These are phyloP conservation scores for Xylariaceae sp. DNA, from an alignment of 2,329 filamentous ascomycete species.

Conservation along the genomic window DNA sequence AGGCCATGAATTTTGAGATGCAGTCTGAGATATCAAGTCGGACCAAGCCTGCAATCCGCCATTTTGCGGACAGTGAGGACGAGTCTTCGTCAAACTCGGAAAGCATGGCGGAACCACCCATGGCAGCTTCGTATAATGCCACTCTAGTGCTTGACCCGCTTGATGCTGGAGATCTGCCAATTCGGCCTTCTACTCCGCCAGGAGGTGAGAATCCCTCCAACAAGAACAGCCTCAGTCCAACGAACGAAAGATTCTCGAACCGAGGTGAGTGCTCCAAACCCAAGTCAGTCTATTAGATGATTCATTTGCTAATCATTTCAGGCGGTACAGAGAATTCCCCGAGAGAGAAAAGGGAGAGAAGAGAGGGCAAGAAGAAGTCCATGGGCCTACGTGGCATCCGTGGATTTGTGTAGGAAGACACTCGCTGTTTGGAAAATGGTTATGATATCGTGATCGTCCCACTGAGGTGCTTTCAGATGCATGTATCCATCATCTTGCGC, in stretches of 20 bases:
- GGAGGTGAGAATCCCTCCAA: constrained; percentile 31
- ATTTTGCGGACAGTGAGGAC: constrained; percentile 29
- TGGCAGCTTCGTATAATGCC: constrained; percentile 40
- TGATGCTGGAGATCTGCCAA: constrained; percentile 21
- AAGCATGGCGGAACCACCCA: constrained; percentile 42
- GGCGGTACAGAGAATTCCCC: constrained; percentile 7
- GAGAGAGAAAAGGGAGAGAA: constrained; percentile 15
- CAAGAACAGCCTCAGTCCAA: constrained; percentile 29
- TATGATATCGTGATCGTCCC: neutral
- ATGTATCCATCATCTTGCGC: neutral
- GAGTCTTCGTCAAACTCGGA: constrained; percentile 37
- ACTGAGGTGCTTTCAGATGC: neutral
- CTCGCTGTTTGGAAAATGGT: neutral
- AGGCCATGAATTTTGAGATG: constrained; percentile 47
- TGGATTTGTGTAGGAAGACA: constrained; percentile 12
- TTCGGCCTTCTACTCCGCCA: constrained; percentile 36
- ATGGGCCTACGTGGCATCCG: constrained; percentile 17
- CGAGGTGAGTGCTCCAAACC: constrained; percentile 36
- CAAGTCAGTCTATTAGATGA: neutral
- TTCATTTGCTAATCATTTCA: constrained; percentile 4
- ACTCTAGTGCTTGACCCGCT: constrained; percentile 40
- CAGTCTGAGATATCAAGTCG: constrained; percentile 33
- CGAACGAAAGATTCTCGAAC: constrained; percentile 42
- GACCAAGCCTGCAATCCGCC: constrained; percentile 16
- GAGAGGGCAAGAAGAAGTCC: constrained; percentile 9